These are phyloP conservation scores for Phyllosticta citriasiana DNA, from an alignment of 2,329 filamentous ascomycete species.

Conservation along the genomic window DNA sequence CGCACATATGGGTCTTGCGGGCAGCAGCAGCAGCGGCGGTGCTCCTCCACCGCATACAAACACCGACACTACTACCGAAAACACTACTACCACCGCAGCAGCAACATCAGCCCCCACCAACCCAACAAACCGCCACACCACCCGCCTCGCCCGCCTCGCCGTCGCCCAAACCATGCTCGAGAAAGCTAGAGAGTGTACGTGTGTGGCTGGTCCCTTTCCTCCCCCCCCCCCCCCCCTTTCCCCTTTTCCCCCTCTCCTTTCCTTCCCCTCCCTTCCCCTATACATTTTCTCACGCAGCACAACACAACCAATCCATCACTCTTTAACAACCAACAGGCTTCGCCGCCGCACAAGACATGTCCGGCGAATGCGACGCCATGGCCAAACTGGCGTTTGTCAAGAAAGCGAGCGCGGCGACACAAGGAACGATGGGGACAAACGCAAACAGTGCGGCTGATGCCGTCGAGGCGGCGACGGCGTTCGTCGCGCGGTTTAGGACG, in stretches of 20 bases:
- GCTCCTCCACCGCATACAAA: slow-evolving; percentile 11
- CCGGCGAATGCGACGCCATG: slow-evolving; percentile 67
- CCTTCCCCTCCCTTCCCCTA: neutral
- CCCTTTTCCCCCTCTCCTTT: neutral
- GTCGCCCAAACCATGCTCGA: slow-evolving; percentile 26
- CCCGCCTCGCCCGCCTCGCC: slow-evolving; percentile 12
- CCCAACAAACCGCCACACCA: slow-evolving; percentile 12
- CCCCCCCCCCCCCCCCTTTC: neutral
- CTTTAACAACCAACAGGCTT: slow-evolving; percentile 37
- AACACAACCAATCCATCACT: neutral
- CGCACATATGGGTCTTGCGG: slow-evolving; percentile 67
- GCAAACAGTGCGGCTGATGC: neutral
- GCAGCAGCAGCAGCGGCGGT: slow-evolving; percentile 28
- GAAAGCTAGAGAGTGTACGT: slow-evolving; percentile 25
- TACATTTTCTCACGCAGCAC: neutral
- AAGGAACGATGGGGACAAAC: no score
- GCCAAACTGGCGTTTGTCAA: slow-evolving; percentile 74
- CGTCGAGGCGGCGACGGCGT: neutral
- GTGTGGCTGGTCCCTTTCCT: no score
- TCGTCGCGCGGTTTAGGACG: neutral
- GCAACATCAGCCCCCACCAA: slow-evolving; percentile 12
- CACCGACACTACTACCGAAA: neutral
- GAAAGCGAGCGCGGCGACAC: slow-evolving; percentile 46
- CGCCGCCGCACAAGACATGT: slow-evolving; percentile 55
- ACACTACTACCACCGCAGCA: neutral